phyloP scores from a whole-genome alignment of 2,329 filamentous ascomycete species.

The Delphinella strobiligena region DNA sequence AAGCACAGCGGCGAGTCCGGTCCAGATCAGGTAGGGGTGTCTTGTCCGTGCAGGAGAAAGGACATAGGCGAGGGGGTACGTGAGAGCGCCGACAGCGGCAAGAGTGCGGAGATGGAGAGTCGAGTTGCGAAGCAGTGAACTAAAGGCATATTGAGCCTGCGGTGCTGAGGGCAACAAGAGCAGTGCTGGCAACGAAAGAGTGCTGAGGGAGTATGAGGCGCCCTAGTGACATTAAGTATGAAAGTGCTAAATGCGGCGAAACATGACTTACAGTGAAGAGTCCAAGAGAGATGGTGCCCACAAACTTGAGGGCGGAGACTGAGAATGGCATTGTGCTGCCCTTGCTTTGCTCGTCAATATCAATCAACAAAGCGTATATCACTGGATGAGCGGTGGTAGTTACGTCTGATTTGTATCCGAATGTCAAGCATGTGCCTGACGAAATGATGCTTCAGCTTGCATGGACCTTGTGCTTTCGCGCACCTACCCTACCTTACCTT shows the following conservation, averaged over 20 bases:
- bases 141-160: conserved; percentile 57
- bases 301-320: conserved; percentile 76
- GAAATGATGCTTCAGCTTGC: no score
- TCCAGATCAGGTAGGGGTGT: conserved; percentile 88
- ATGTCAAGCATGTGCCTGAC: no score
- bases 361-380: no score
- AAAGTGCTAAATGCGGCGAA: conserved; percentile 9
- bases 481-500: not conserved
- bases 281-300: conserved; percentile 80
- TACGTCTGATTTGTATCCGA: no score
- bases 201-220: conserved; percentile 72
- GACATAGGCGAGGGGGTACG: conserved; percentile 65
- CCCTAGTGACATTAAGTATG: conserved; percentile 45
- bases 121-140: conserved; percentile 48
- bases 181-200: conserved; percentile 67
- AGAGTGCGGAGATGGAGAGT: conserved; percentile 56
- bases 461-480: not conserved
- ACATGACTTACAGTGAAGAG: conserved; percentile 64
- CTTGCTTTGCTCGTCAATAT: not conserved
- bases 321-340: conserved; percentile 28
- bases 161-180: conserved; percentile 67
- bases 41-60: conserved; percentile 62
- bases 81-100: conserved; percentile 54
- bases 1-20: conserved; percentile 37
- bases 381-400: no score